Conservation (phyloP, 2,329 filamentous ascomycete genomes). For the Phaeoacremonium minimum region DNA sequence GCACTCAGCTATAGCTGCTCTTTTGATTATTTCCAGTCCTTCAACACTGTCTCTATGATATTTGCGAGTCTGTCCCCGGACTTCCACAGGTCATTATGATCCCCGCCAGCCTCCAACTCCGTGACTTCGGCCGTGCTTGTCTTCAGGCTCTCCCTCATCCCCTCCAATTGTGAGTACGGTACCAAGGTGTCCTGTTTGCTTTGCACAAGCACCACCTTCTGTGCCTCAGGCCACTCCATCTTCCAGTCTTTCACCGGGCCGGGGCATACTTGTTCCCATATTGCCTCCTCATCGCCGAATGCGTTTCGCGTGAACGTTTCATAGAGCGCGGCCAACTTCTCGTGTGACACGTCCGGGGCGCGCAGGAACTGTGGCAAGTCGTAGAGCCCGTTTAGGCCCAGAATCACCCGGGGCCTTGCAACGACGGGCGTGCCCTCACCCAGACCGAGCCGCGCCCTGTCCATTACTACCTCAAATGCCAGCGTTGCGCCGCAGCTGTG, state of each 20-base stretch:
- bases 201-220: constrained; percentile 7
- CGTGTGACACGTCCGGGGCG: constrained; percentile 27
- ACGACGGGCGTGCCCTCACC: constrained; percentile 4
- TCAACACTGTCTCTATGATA: background rate
- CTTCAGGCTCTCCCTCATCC: constrained; percentile 3
- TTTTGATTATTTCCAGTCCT: background rate
- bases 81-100: background rate
- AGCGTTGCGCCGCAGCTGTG: constrained; percentile 63
- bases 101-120: background rate
- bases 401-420: constrained; percentile 23
- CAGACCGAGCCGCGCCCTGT: constrained; percentile 20
- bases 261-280: constrained; percentile 37
- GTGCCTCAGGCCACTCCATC: constrained; percentile 9
- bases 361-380: constrained; percentile 25
- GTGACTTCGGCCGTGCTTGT: background rate
- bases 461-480: constrained; percentile 55
- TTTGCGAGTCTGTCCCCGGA: background rate
- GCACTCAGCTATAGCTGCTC: no score
- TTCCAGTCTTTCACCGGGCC: constrained; percentile 10
- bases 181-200: constrained; percentile 8
- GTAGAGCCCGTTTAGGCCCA: constrained; percentile 50
- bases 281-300: constrained; percentile 34
- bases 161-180: constrained; percentile 7
- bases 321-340: constrained; percentile 26
- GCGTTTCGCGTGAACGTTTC: constrained; percentile 36